Conservation (phyloP, 2,329 filamentous ascomycete species). For the Xylariaceae sp. region DNA sequence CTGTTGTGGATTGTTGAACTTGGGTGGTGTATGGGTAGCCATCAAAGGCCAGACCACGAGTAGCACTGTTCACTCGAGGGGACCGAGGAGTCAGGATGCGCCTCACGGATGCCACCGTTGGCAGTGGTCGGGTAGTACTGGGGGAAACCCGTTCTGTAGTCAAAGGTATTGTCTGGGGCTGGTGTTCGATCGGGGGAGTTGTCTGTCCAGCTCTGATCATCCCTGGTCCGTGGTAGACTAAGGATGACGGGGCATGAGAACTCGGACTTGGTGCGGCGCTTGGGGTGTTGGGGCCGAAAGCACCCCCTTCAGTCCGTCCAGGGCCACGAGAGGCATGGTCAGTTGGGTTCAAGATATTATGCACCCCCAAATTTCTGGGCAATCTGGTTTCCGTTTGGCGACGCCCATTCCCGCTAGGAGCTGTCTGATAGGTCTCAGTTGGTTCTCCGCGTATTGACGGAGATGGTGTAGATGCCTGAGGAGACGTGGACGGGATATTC, state of each 20-base stretch:
- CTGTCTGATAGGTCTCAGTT: constrained; percentile 25
- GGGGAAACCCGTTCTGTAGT: constrained; percentile 32
- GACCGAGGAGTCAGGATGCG: constrained; percentile 57
- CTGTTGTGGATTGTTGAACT: constrained; percentile 18
- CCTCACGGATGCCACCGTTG: constrained; percentile 34
- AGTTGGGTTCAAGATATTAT: constrained; percentile 42
- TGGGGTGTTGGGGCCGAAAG: constrained; percentile 14
- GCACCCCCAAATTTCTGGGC: constrained; percentile 37
- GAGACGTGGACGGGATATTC: constrained; percentile 54
- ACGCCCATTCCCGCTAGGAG: constrained; percentile 30
- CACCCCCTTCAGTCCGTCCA: constrained; percentile 14
- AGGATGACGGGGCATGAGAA: constrained; percentile 21
- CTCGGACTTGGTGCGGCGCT: constrained; percentile 22
- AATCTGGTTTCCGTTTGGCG: constrained; percentile 23
- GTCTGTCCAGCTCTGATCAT: constrained; percentile 20
- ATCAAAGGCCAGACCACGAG: constrained; percentile 28
- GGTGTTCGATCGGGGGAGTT: constrained; percentile 19
- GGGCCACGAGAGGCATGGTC: constrained; percentile 28
- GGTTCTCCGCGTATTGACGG: constrained; percentile 27
- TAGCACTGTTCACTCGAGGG: constrained; percentile 51
- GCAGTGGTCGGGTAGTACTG: constrained; percentile 26
- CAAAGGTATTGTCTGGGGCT: constrained; percentile 23
- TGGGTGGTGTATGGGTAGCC: constrained; percentile 30
- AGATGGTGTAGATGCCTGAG: constrained; percentile 44
- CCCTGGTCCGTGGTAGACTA: constrained; percentile 20